Base-by-base conservation (phyloP, 2,329 filamentous ascomycete species). In the Tothia fuscella region DNA sequence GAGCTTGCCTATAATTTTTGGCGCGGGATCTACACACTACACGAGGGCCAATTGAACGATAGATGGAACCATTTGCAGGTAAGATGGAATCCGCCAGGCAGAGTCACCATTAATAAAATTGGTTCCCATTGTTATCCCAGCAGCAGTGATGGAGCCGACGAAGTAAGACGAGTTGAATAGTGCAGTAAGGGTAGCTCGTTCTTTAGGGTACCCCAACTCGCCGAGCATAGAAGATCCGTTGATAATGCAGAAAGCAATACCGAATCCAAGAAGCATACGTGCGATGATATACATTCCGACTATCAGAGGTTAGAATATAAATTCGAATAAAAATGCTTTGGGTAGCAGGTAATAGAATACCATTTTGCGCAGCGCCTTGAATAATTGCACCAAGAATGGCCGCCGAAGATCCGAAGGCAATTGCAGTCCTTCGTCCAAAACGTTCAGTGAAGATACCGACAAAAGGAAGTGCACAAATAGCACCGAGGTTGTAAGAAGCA, bases 181-280 rank as follows among this genome's bases (percentile, higher is more conserved):
- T 30, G 73, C 78, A 1, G 75, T 76, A 48, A 77, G 62, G 17
- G 74, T 64, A 28, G 74, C 75, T 47, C 78, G 68, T 54, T 74
- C 76, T 2, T 70, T 68, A 1, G 78, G 77, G 50, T 80, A 76
- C 2, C 74, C 67, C 42, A 78, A 65, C 53, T 82, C 77, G 34
- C 74, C 71, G n/a, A 72, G 71, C 52, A 78, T 79, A 13, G 74
- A 69, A 2, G 76, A 76, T 1, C 71, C 75, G 5, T 75, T 73
- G 3, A 71, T 68, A 5, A 70, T 68, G 3, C 71, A 70, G 45
- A 80, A 73, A 2, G 70, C 66, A 31, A 76, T 73, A 31, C 76
- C 76, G 46, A 78, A 78, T 41, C 76, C 75, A 3, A 79, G 67
- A 17, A 79, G 55, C 56, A 78, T 76, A 21, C 74, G 68, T 14